Conservation (phyloP, 192 early-diverging fungal genomes). For the Rhizophagus sp. region DNA sequence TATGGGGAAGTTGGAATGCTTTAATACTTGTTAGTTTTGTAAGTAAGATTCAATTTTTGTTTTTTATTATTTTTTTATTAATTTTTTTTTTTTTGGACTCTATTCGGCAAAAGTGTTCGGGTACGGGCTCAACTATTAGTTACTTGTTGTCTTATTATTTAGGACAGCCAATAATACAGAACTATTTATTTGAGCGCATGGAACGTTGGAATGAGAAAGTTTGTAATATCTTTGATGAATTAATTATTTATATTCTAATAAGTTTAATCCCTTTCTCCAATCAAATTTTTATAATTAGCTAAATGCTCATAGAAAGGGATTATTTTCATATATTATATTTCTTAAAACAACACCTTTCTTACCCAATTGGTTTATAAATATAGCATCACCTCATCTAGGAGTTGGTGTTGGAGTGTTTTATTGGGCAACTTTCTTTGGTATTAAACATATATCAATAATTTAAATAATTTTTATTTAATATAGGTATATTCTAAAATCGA, state of each 20-base stretch:
- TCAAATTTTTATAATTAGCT: background rate
- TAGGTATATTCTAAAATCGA: background rate
- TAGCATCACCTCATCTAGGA: slow-evolving; percentile 46
- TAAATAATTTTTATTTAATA: background rate
- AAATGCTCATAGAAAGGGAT: slow-evolving; percentile 8
- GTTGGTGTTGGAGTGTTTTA: slow-evolving; percentile 35
- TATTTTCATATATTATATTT: slow-evolving; percentile 30
- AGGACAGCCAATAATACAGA: slow-evolving; percentile 45
- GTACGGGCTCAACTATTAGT: slow-evolving; percentile 50
- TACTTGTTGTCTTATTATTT: slow-evolving; percentile 56
- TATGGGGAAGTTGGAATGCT: slow-evolving; percentile 58
- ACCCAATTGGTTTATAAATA: slow-evolving; percentile 49
- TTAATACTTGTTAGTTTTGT: slow-evolving; percentile 47
- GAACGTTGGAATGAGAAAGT: slow-evolving; percentile 52
- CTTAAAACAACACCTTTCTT: slow-evolving; percentile 25
- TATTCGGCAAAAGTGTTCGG: slow-evolving; percentile 38
- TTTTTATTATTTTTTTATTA: background rate
- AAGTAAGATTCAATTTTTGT: slow-evolving; percentile 16
- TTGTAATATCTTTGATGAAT: slow-evolving; percentile 2
- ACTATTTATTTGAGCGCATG: slow-evolving; percentile 49
- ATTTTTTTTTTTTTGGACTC: background rate
- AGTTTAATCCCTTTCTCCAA: background rate
- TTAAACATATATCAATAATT: background rate
- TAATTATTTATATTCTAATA: background rate
- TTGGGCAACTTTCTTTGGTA: slow-evolving; percentile 32